A percentile compares a stretch with the other conserved stretches of the same genome.
Conservation (phyloP, 495 filamentous ascomycete genomes). For the Physcia stellaris region DNA sequence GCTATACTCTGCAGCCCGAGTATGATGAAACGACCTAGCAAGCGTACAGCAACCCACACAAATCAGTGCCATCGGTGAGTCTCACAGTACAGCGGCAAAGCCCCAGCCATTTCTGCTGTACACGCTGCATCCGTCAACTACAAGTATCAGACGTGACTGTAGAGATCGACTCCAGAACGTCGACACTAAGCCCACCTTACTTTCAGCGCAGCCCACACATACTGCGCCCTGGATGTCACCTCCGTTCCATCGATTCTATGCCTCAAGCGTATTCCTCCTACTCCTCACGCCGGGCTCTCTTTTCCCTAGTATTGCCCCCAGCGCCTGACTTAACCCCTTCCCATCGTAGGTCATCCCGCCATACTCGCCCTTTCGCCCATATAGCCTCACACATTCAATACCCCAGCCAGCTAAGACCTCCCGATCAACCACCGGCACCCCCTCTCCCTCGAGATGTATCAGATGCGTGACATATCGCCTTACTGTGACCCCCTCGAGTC, state of each 20-base stretch:
- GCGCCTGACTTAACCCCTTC: conserved; percentile 54
- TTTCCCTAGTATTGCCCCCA: conserved; percentile 65
- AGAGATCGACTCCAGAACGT: too few relatives aligned
- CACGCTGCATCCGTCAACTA: too few relatives aligned
- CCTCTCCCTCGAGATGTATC: conserved; percentile 62
- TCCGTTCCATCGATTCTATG: conserved; percentile 12
- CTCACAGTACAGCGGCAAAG: too few relatives aligned
- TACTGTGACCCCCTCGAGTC: conserved; percentile 19
- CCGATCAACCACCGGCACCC: conserved; percentile 56
- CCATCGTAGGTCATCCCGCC: conserved; percentile 64
- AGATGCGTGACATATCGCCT: conserved; percentile 65
- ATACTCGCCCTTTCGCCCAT: conserved; percentile 48
- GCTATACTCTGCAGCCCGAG: too few relatives aligned
- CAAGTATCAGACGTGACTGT: too few relatives aligned
- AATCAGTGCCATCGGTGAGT: too few relatives aligned
- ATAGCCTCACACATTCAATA: conserved; percentile 61
- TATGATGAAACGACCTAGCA: too few relatives aligned
- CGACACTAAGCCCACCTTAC: too few relatives aligned
- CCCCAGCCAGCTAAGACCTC: conserved; percentile 49
- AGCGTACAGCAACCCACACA: too few relatives aligned
- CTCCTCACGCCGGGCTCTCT: conserved; percentile 43
- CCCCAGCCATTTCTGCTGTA: too few relatives aligned
- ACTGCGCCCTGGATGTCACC: too few relatives aligned
- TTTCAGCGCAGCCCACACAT: too few relatives aligned
- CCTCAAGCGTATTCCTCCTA: conserved; percentile 54